Conservation (phyloP, 306 rosid genomes). For the Glycine soja region DNA sequence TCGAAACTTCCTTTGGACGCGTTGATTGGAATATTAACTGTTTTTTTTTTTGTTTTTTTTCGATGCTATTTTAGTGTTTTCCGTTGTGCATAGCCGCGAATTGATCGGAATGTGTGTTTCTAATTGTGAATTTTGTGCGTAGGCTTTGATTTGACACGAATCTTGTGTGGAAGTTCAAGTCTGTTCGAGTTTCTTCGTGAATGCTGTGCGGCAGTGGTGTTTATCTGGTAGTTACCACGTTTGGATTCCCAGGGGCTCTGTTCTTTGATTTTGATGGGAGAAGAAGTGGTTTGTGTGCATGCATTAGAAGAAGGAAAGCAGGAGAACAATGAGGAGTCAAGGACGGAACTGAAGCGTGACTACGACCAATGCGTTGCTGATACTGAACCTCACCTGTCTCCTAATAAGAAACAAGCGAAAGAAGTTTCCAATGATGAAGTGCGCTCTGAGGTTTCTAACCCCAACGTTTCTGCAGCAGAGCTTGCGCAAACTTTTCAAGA, state of each 20-base stretch:
- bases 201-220: constrained; percentile 58
- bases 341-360: constrained; percentile 73
- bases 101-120: constrained; percentile 33
- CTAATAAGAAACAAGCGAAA: constrained; percentile 73
- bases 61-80: constrained; percentile 6
- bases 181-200: constrained; percentile 44
- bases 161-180: constrained; percentile 41
- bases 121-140: constrained; percentile 6
- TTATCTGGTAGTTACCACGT: constrained; percentile 35
- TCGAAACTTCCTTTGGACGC: background rate
- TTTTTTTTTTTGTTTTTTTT: constrained; percentile 7
- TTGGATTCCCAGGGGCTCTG: constrained; percentile 44
- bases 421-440: constrained; percentile 88
- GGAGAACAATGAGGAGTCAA: constrained; percentile 54
- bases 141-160: constrained; percentile 39
- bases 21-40: constrained; percentile 10
- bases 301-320: constrained; percentile 53
- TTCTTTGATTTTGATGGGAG: constrained; percentile 84
- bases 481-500: constrained; percentile 68
- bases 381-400: constrained; percentile 52
- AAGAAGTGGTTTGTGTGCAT: constrained; percentile 62
- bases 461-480: constrained; percentile 65
- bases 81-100: background rate
- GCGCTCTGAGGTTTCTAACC: constrained; percentile 88
- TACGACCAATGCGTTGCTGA: constrained; percentile 60